Conservation (phyloP, 768 basidiomycete genomes). For the Agaricus sinodeliciosus region DNA sequence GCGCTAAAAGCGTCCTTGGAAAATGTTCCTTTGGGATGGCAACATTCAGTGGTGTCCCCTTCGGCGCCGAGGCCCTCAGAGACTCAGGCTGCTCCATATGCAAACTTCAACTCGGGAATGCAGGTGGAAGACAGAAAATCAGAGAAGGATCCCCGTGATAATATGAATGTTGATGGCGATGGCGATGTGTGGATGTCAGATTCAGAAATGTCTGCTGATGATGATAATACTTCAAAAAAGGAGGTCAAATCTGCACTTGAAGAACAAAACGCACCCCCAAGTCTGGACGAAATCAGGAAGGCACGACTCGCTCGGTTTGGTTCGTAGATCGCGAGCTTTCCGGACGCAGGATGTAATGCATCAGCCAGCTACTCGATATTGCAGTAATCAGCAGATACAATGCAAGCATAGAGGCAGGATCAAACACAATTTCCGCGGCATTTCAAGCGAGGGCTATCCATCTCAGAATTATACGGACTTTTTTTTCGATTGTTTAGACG, state of each 20-base stretch:
- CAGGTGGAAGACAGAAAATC: neutral
- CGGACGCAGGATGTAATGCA: too few species aligned
- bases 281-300: constrained; percentile 61
- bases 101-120: constrained; percentile 17
- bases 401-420: too few species aligned
- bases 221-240: constrained; percentile 10
- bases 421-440: too few species aligned
- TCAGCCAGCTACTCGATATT: too few species aligned
- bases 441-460: too few species aligned
- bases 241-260: constrained; percentile 17
- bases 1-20: constrained; percentile 81
- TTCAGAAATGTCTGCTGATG: constrained; percentile 12
- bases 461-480: too few species aligned
- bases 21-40: constrained; percentile 47
- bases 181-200: constrained; percentile 5
- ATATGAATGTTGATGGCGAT: neutral
- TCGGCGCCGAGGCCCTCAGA: constrained; percentile 5
- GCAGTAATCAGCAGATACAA: too few species aligned
- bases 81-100: constrained; percentile 22
- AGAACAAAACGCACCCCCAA: constrained; percentile 29
- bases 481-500: too few species aligned
- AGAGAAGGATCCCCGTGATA: neutral
- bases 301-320: constrained; percentile 63
- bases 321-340: constrained; percentile 18
- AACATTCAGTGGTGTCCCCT: constrained; percentile 23